Evolutionary conservation across 495 filamentous ascomycete genomes (phyloP), one percentile per base, ranked within the genome.

Genomic region (Antarctomyces pellizariae): DNA sequence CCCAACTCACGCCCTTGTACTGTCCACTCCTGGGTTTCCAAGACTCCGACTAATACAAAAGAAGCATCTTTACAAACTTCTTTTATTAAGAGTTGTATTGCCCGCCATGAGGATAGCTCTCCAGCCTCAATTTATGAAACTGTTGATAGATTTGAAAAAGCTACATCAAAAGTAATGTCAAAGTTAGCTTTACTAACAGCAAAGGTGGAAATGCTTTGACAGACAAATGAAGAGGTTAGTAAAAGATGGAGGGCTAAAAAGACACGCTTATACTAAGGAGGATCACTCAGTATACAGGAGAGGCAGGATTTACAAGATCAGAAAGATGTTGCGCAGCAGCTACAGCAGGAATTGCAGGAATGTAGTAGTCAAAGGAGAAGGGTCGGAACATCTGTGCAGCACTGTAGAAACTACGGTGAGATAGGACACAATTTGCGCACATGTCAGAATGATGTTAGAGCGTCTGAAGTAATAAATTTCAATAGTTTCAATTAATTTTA

Each of bases 1-100:
- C 19, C 6, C 10, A 21, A 21, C 10, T 21, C 19, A 21, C 19
- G 19, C n/a, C 56, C n/a, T 59, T 52, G 25, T 48, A 47, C 13
- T 44, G 44, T 17, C 46, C 56, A 22, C 13, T 7, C 6, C 7
- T 7, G 19, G 10, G 10, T 21, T 7, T 21, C 19, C 19, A 21
- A 21, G 19, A 10, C 6, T 21, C 19, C 19, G 10, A 21, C 7
- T 21, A 6, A 21, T 21, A 25, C 14, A 13, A 20, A 20, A 9
- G 12, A 29, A 4, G 8, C 17, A 5, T 11, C 5, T 9, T 13
- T 9, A 19, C 27, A 29, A 13, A 7, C 27, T 22, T 4, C 8
- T 25, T 22, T 29, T 22, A 29, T 29, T 12, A 5, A 22, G 18
- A 29, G 22, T 13, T 10, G 18, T 12, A 29, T 29, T 22, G 27